These are phyloP conservation scores for Nissolia schottii DNA, from an alignment of 306 rosid species.

Conservation along the genomic window DNA sequence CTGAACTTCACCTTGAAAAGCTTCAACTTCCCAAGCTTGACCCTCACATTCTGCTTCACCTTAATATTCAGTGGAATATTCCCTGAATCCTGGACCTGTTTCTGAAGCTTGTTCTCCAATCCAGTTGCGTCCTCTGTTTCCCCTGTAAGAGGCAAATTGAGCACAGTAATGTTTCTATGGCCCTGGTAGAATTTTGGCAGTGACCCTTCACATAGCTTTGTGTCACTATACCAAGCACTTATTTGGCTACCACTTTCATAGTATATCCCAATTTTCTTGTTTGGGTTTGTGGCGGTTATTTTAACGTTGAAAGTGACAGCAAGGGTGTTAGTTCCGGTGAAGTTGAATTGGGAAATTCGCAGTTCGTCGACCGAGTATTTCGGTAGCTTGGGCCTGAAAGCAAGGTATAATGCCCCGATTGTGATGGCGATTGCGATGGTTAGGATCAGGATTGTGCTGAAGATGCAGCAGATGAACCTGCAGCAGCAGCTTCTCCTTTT, in stretches of 20 bases:
- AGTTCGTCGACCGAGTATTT: slow-evolving; percentile 52
- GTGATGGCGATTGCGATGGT: slow-evolving; percentile 46
- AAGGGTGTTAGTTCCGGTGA: slow-evolving; percentile 27
- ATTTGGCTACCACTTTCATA: slow-evolving; percentile 78
- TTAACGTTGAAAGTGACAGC: slow-evolving; percentile 48
- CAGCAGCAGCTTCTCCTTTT: slow-evolving; percentile 67
- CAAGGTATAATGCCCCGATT: slow-evolving; percentile 57
- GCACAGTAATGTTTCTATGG: slow-evolving; percentile 65
- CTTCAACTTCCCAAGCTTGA: slow-evolving; percentile 77
- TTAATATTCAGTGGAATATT: slow-evolving; percentile 56
- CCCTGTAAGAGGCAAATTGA: slow-evolving; percentile 44
- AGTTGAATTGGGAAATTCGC: slow-evolving; percentile 36
- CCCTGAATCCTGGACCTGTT: slow-evolving; percentile 35
- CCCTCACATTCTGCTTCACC: slow-evolving; percentile 69
- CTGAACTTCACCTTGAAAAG: slow-evolving; percentile 59
- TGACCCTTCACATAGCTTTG: slow-evolving; percentile 60
- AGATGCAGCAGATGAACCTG: slow-evolving; percentile 52
- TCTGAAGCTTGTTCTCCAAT: slow-evolving; percentile 9
- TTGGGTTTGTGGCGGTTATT: slow-evolving; percentile 71
- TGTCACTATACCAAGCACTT: slow-evolving; percentile 54
- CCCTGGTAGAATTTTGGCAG: slow-evolving; percentile 87
- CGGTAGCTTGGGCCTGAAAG: slow-evolving; percentile 79
- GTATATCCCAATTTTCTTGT: slow-evolving; percentile 81
- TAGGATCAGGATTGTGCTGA: slow-evolving; percentile 35
- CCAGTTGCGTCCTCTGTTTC: slow-evolving; percentile 46